Evolutionary conservation across 2,329 filamentous ascomycete genomes (phyloP), one percentile per base, ranked within the genome.

Genomic region (Plenodomus lindquistii): DNA sequence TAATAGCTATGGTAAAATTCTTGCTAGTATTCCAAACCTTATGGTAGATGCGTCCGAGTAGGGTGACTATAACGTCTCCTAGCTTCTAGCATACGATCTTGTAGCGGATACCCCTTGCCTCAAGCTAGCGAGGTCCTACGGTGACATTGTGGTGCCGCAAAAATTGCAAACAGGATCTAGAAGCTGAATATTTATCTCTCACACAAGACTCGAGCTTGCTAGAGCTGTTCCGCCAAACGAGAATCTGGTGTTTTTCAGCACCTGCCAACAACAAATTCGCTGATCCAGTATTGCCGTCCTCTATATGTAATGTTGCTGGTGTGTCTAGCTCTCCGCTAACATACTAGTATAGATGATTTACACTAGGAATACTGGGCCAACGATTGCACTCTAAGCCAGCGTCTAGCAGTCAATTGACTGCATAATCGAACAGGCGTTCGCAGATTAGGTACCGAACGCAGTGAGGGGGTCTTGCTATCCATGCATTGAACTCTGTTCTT

Each of bases 271-370:
- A 24, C 21, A 54, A 15, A 40, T 55, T 57, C 5, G 37, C 44
- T 18, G 37, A 57, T 10, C 51, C 41, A 3, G 47, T 43, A 20
- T 43, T 41, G 11, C 42, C 36, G 18, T 57, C 51, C 29, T 57
- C 41, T 2, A 52, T 35, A 31, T 57, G 35, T 11, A 57, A 27
- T 3, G 42, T 38, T 10, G 37, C 37, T 1, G 48, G 48, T 11
- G 40, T 49, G 15, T 41, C 27, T 1, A 18, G 6, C 13, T 37
- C 24, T 1, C 8, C 16, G 31, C 51, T 57, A 2, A 54, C 37
- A 24, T 57, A 57, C 43, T 34, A 49, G 37, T 50, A 57, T 0
- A 20, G 20, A 15, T n/a, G 9, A 17, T 57, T 49, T 37, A 52
- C 36, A 4, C 54, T 40, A 2, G 48, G 20, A 9, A 54, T 41